A percentile compares a stretch with the other conserved stretches of the same genome.
Conservation (phyloP, 208 protist genomes). For the Leishmania turanica region DNA sequence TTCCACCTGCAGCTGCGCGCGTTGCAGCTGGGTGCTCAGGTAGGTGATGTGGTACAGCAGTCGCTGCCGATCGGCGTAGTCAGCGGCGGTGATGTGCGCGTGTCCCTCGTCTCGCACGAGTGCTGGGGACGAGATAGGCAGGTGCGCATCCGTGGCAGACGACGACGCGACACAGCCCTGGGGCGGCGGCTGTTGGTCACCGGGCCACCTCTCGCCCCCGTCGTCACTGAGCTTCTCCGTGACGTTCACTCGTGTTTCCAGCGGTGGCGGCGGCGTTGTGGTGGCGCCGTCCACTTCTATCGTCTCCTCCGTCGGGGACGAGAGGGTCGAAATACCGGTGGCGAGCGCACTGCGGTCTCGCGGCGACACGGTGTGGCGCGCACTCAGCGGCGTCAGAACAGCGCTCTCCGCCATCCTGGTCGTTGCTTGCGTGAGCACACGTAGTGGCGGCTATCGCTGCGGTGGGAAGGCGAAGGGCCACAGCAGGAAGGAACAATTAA, state of each 20-base stretch:
- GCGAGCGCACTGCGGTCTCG: conserved; percentile 14
- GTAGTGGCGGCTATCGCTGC: neutral
- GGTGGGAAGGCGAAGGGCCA: neutral
- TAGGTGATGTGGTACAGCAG: conserved; percentile 90
- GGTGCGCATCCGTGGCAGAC: neutral
- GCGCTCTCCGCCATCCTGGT: conserved; percentile 20
- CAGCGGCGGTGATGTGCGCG: conserved; percentile 53
- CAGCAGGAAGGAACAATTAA: neutral
- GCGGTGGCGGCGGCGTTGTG: conserved; percentile 4
- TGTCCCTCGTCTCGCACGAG: neutral
- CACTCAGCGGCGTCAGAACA: conserved; percentile 16
- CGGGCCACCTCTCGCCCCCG: neutral
- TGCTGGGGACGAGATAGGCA: neutral
- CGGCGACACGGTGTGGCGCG: conserved; percentile 5
- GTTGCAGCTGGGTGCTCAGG: conserved; percentile 80
- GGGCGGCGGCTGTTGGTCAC: neutral
- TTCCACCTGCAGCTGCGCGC: conserved; percentile 70
- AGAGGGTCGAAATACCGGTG: conserved; percentile 22
- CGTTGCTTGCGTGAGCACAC: conserved; percentile 1
- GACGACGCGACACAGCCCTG: neutral
- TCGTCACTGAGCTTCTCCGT: conserved; percentile 17
- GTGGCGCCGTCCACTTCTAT: conserved; percentile 7
- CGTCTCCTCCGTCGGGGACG: conserved; percentile 14
- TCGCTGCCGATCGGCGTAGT: conserved; percentile 79
- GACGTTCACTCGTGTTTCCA: neutral